Evolutionary conservation across 768 basidiomycete species (phyloP).

Genomic region (Russula sp.): DNA sequence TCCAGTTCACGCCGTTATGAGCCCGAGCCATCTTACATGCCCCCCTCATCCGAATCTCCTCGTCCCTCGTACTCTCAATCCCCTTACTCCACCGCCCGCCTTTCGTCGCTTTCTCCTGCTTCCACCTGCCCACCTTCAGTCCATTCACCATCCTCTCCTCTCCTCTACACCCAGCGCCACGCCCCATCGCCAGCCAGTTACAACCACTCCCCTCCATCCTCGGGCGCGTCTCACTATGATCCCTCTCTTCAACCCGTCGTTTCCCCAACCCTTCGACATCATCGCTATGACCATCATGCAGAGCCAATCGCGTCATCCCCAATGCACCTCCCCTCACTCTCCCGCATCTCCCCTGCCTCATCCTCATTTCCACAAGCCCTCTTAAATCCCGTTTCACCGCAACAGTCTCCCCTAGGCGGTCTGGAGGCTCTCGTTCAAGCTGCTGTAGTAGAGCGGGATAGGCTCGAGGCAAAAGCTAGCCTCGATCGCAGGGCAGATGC

Average conservation of each 20-base stretch:
- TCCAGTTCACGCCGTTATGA: slow-evolving; percentile 9
- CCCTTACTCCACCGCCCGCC: slow-evolving; percentile 15
- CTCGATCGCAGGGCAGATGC: slow-evolving; percentile 10
- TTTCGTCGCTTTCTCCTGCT: slow-evolving; percentile 24
- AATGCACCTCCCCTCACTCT: slow-evolving; percentile 16
- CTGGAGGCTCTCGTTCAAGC: slow-evolving; percentile 70
- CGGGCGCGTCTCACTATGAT: slow-evolving; percentile 14
- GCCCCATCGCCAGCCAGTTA: slow-evolving; percentile 12
- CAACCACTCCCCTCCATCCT: slow-evolving; percentile 14
- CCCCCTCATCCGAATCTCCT: slow-evolving; percentile 8
- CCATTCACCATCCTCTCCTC: slow-evolving; percentile 19
- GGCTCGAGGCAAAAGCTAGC: slow-evolving; percentile 41
- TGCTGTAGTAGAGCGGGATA: slow-evolving; percentile 61
- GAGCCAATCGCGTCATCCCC: slow-evolving; percentile 17
- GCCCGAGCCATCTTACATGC: slow-evolving; percentile 8
- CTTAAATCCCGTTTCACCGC: slow-evolving; percentile 32
- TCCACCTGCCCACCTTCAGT: slow-evolving; percentile 18
- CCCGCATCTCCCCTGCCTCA: slow-evolving; percentile 19
- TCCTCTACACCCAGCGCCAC: slow-evolving; percentile 22
- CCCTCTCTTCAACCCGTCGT: slow-evolving; percentile 7
- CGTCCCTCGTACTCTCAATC: slow-evolving; percentile 24
- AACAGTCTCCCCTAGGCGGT: slow-evolving; percentile 37
- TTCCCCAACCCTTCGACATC: slow-evolving; percentile 22
- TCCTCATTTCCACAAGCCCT: slow-evolving; percentile 30
- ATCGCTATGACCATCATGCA: slow-evolving; percentile 13